Percentiles rank a stretch among this genome's conserved stretches.
Evolutionary conservation across 108 stramenopile species (phyloP).

Genomic region (Nannochloropsis granulata): DNA sequence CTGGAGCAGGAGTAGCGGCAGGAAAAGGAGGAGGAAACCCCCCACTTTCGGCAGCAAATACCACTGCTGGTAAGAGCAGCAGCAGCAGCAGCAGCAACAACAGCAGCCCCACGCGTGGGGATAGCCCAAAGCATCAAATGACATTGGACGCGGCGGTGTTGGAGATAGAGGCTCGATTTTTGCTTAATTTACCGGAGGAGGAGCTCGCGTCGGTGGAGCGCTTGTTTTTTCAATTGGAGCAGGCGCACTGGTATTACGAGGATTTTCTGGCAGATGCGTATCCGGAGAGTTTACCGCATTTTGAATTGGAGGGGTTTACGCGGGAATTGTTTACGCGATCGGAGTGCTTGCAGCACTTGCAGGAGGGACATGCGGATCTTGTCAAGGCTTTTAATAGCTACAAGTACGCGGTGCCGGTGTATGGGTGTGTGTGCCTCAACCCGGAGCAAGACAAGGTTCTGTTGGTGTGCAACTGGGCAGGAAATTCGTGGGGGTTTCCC

Average conservation of each 20-base stretch:
- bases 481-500: conserved; percentile 21
- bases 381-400: conserved; percentile 20
- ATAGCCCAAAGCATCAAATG: background rate
- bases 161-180: conserved; percentile 8
- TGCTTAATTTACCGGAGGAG: background rate
- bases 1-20: no score
- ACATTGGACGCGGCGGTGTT: conserved; percentile 3
- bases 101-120: no score
- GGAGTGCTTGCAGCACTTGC: conserved; percentile 1
- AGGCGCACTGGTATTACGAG: conserved; percentile 41
- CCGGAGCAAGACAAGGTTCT: conserved; percentile 5
- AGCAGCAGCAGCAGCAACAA: no score
- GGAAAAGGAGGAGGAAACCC: no score
- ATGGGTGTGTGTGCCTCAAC: conserved; percentile 22
- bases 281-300: conserved; percentile 2
- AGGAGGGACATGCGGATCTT: background rate
- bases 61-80: no score
- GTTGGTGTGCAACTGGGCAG: conserved; percentile 7
- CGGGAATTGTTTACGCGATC: conserved; percentile 23
- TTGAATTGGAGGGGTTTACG: conserved; percentile 8
- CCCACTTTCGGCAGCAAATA: no score
- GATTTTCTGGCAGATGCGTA: conserved; percentile 31
- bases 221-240: conserved; percentile 23
- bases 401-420: conserved; percentile 24
- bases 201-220: conserved; percentile 11